Evolutionary conservation across 768 basidiomycete genomes (phyloP), one percentile per base, ranked within the genome.

Genomic region (Rhodotorula paludigena): DNA sequence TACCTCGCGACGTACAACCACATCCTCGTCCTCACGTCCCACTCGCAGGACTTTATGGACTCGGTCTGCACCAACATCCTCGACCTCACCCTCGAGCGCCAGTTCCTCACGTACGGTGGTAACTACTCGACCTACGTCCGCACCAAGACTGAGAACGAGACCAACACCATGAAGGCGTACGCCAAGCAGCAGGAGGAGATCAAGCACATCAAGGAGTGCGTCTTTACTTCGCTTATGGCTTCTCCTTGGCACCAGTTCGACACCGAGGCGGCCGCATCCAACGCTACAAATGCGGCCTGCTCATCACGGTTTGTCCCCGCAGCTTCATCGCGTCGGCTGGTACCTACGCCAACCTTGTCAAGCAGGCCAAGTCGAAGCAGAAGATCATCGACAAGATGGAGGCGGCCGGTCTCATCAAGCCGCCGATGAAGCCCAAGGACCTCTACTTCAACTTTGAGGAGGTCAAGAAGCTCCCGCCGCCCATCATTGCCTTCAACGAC

Each of bases 311-410:
- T 32, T 21, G 41, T 7, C 35, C 15, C 32, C 42, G 11, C 87
- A 80, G 92, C 77, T 97, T 97, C 84, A 98, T 98, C 74, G 91
- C 96, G 12, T 93, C 91, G n/a, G 94, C 94, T 42, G 94, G 94
- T 85, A 99, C 94, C 42, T 99, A 98, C 78, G 96, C 94, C 74
- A 99, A 99, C 80, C 85, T 99, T 73, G 94, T 99, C 75, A 90
- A 88, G 76, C 94, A 99, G 80, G 94, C 94, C 74, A 97, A 99
- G 81, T 97, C 93, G 57, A 99, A 99, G 79, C 94, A 99, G 80
- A 99, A 99, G 85, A 98, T 99, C 71, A 94, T 99, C 80, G 94
- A 99, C 83, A 99, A 99, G 85, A 99, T 99, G 94, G 96, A 99
- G 83, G 94, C 94, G 35, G 94, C 93, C 21, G 94, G 94, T 69